Percentiles rank a stretch among this genome's conserved stretches.
phyloP scores from a whole-genome alignment of 2,329 filamentous ascomycete species.

The Penicillium crustosum region DNA sequence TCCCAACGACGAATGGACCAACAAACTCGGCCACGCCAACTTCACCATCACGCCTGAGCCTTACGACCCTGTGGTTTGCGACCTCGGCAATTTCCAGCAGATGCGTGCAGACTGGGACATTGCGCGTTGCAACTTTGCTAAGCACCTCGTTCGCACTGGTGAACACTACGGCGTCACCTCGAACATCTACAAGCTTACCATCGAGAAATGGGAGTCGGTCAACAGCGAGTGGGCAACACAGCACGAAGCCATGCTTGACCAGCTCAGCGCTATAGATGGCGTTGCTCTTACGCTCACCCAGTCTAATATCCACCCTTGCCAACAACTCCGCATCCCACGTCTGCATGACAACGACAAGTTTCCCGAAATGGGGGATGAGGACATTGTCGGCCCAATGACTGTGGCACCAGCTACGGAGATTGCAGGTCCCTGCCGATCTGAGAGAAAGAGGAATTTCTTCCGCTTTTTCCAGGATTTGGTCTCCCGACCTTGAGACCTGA shows the following conservation, averaged over 20 bases:
- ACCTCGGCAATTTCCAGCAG: constrained; percentile 60
- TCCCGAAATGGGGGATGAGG: constrained; percentile 80
- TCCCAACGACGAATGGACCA: constrained; percentile 74
- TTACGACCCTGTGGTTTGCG: constrained; percentile 66
- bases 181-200: constrained; percentile 80
- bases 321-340: constrained; percentile 48
- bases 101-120: constrained; percentile 78
- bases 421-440: constrained; percentile 44
- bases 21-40: constrained; percentile 85
- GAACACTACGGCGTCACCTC: constrained; percentile 91
- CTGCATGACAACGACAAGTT: constrained; percentile 70
- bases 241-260: constrained; percentile 64
- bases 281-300: constrained; percentile 41
- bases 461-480: constrained; percentile 47
- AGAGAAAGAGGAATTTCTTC: constrained; percentile 47
- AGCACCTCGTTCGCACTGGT: constrained; percentile 80
- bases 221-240: constrained; percentile 71
- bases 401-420: constrained; percentile 44
- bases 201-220: constrained; percentile 83
- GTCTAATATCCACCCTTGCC: constrained; percentile 48
- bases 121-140: constrained; percentile 82
- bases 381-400: constrained; percentile 92
- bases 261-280: constrained; percentile 41
- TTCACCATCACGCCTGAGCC: constrained; percentile 83
- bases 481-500: constrained; percentile 26